Evolutionary conservation across 1,139 yeast species (phyloP).

Genomic region (Candida frijolesensis): DNA sequence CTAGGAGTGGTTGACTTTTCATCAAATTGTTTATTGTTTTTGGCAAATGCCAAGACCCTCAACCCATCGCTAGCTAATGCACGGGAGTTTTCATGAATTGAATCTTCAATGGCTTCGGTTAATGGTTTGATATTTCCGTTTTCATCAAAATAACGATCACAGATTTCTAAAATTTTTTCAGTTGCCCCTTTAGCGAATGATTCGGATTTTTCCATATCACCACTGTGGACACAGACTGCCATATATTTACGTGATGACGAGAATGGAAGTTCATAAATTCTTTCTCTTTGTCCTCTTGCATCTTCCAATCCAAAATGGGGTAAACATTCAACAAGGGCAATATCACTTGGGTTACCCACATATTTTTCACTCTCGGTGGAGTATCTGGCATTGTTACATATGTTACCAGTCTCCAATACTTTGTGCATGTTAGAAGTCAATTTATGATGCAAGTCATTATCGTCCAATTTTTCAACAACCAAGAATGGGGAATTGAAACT

Average conservation of each 20-base stretch:
- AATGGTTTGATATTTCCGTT: slow-evolving; percentile 58
- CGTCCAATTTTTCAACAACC: slow-evolving; percentile 50
- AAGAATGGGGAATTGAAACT: slow-evolving; percentile 48
- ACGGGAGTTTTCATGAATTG: slow-evolving; percentile 58
- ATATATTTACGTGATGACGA: slow-evolving; percentile 82
- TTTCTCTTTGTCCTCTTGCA: slow-evolving; percentile 56
- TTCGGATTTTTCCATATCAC: slow-evolving; percentile 56
- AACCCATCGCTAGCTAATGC: slow-evolving; percentile 80
- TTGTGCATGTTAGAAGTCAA: slow-evolving; percentile 54
- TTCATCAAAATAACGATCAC: slow-evolving; percentile 59
- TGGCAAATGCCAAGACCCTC: slow-evolving; percentile 83
- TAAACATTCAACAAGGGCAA: slow-evolving; percentile 79
- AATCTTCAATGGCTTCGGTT: slow-evolving; percentile 48
- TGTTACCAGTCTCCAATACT: slow-evolving; percentile 66
- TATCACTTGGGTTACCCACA: slow-evolving; percentile 93
- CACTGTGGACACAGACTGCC: slow-evolving; percentile 73
- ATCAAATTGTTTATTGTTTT: slow-evolving; percentile 36
- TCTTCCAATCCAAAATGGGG: slow-evolving; percentile 74
- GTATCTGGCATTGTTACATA: slow-evolving; percentile 80
- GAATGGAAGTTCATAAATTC: slow-evolving; percentile 79
- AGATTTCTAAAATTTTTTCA: slow-evolving; percentile 68
- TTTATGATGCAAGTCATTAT: slow-evolving; percentile 41
- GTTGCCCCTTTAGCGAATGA: slow-evolving; percentile 87
- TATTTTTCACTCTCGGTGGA: slow-evolving; percentile 70
- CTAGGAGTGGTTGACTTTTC: slow-evolving; percentile 42